phyloP scores from a whole-genome alignment of 1,284 basidiomycete genomes.

The Afroboletus lepidellus region DNA sequence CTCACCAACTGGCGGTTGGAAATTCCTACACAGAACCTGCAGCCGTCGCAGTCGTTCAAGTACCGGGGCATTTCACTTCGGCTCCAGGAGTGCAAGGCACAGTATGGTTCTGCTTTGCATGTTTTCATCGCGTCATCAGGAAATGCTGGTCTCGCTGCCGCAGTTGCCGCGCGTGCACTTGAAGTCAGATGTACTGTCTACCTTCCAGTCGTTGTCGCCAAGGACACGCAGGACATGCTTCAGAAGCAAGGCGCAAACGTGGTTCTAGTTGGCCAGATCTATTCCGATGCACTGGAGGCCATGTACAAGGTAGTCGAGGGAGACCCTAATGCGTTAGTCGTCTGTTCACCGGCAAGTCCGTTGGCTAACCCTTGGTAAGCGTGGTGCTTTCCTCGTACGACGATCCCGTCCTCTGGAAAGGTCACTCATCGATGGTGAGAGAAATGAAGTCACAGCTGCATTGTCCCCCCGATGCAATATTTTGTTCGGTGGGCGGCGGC shows the following conservation, averaged over 20 bases:
- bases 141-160: constrained; percentile 71
- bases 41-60: constrained; percentile 75
- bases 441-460: constrained; percentile 59
- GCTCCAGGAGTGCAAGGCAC: constrained; percentile 48
- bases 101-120: constrained; percentile 52
- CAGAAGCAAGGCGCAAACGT: constrained; percentile 54
- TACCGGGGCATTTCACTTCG: constrained; percentile 67
- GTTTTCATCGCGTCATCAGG: constrained; percentile 70
- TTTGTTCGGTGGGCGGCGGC: constrained; percentile 75
- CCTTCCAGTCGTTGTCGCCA: constrained; percentile 52
- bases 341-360: neutral
- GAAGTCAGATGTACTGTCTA: constrained; percentile 63
- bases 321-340: constrained; percentile 45
- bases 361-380: constrained; percentile 35
- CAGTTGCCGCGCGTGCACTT: constrained; percentile 56
- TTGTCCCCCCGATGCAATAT: constrained; percentile 62
- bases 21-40: constrained; percentile 54
- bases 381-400: constrained; percentile 71
- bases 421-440: constrained; percentile 66
- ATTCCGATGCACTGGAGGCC: constrained; percentile 52
- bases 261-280: constrained; percentile 51
- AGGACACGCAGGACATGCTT: constrained; percentile 49
- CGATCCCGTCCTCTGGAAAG: constrained; percentile 65
- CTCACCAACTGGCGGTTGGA: constrained; percentile 2
- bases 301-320: constrained; percentile 45